Percentiles rank a stretch among this genome's conserved stretches.
phyloP scores from a whole-genome alignment of 139 green algal genomes.

The Medakamo hakoo region DNA sequence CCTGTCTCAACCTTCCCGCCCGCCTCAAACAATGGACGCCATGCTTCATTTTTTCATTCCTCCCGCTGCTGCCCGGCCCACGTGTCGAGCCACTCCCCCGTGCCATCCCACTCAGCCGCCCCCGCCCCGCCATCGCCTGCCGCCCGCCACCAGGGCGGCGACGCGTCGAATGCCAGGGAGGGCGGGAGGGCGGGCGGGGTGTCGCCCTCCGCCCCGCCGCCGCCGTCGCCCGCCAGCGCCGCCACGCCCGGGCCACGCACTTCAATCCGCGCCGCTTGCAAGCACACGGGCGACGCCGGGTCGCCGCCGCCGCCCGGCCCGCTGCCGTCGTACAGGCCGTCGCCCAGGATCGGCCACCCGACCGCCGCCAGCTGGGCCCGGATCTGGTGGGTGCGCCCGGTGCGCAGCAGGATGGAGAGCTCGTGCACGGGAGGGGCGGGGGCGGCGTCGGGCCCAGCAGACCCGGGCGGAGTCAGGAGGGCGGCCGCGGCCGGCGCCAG shows the following conservation, averaged over 20 bases:
- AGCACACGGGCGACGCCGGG: no score
- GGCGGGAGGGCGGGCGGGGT: no score
- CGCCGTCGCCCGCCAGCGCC: neutral
- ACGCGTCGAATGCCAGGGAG: neutral
- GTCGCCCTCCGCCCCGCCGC: no score
- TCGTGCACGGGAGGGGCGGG: slow-evolving; percentile 24
- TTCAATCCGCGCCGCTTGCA: no score
- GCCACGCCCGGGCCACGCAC: no score
- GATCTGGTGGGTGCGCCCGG: slow-evolving; percentile 56
- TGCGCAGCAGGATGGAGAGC: slow-evolving; percentile 31
- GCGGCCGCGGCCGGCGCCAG: slow-evolving; percentile 11
- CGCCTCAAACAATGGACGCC: no score
- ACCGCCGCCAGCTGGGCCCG: slow-evolving; percentile 39
- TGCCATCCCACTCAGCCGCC: neutral
- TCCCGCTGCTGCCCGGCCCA: no score
- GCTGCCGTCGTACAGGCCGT: slow-evolving; percentile 29
- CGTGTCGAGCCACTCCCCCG: no score
- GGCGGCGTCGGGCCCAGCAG: neutral
- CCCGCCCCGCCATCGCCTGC: neutral
- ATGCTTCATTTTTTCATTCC: neutral
- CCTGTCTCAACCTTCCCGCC: neutral
- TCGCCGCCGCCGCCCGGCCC: no score
- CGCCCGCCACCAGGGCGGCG: neutral
- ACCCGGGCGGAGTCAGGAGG: slow-evolving; percentile 8
- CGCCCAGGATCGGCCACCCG: slow-evolving; percentile 38